phyloP scores from a whole-genome alignment of 805 yeast genomes.

The Tetrapisispora pingtungensis region DNA sequence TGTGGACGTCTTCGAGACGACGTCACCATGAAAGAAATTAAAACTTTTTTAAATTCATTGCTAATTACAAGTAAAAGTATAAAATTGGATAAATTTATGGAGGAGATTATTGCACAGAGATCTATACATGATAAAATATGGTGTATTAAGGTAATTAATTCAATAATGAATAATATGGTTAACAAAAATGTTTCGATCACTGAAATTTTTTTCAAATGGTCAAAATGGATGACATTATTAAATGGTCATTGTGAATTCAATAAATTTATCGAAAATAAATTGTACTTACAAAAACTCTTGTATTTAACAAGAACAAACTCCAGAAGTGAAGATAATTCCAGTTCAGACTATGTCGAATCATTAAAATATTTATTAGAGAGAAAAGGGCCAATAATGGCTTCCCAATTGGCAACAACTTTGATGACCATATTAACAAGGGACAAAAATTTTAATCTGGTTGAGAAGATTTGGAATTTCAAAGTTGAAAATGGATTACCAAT shows the following conservation, averaged over 20 bases:
- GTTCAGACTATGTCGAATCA: neutral
- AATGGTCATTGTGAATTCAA: conserved; percentile 23
- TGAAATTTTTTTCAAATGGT: conserved; percentile 17
- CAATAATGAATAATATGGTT: conserved; percentile 8
- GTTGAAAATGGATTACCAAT: conserved; percentile 11
- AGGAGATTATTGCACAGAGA: conserved; percentile 15
- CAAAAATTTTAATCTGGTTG: conserved; percentile 10
- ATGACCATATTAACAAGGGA: conserved; percentile 13
- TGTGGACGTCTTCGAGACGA: conserved; percentile 1
- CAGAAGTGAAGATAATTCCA: neutral
- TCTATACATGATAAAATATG: conserved; percentile 12
- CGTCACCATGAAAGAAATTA: conserved; percentile 9
- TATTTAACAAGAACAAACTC: conserved; percentile 10
- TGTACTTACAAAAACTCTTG: conserved; percentile 13
- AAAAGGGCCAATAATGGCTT: conserved; percentile 16
- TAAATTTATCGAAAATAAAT: conserved; percentile 12
- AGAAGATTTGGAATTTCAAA: conserved; percentile 29
- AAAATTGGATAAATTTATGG: conserved; percentile 10
- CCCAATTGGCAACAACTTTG: conserved; percentile 24
- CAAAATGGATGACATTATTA: conserved; percentile 14
- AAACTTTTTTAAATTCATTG: conserved; percentile 14
- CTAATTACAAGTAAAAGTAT: conserved; percentile 6
- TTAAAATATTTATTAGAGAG: neutral
- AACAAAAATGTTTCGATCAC: conserved; percentile 1
- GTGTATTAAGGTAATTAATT: conserved; percentile 12